Conservation (phyloP, 176 grass and related monocot genomes). For the Urochloa ruziziensis region DNA sequence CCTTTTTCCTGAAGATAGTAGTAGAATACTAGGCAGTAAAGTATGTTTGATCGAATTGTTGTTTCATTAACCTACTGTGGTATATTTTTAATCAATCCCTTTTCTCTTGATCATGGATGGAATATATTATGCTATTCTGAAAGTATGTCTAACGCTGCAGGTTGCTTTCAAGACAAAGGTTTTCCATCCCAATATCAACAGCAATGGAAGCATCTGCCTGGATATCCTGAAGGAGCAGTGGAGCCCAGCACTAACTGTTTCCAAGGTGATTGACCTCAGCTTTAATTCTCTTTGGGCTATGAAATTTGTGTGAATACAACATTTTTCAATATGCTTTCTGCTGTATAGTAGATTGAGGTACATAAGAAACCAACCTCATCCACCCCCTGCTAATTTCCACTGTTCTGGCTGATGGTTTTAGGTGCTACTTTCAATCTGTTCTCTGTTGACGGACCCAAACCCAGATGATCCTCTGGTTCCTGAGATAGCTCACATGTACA, state of each 20-base stretch:
- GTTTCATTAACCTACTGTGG: not conserved
- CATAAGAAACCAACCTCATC: not conserved
- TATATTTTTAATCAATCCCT: not conserved
- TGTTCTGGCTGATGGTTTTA: slow-evolving; percentile 13
- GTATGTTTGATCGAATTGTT: not conserved
- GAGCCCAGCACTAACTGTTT: slow-evolving; percentile 66
- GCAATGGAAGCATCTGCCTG: slow-evolving; percentile 65
- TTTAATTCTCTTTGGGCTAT: not conserved
- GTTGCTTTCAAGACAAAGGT: slow-evolving; percentile 62
- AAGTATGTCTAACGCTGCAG: slow-evolving; percentile 2
- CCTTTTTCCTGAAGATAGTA: not conserved
- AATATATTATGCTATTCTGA: not conserved
- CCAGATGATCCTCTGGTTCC: slow-evolving; percentile 75
- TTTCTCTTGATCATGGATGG: not conserved
- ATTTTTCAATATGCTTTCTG: not conserved
- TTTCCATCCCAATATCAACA: slow-evolving; percentile 67
- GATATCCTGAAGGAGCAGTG: slow-evolving; percentile 67
- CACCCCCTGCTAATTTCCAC: not conserved
- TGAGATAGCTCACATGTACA: slow-evolving; percentile 82
- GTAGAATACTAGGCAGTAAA: not conserved
- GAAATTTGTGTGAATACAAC: not conserved
- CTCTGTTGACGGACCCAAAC: slow-evolving; percentile 68
- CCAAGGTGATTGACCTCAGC: slow-evolving; percentile 31
- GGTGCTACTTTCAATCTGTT: slow-evolving; percentile 74
- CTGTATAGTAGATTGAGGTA: not conserved